phyloP scores from a whole-genome alignment of 768 basidiomycete species.

The Trametes cubensis region DNA sequence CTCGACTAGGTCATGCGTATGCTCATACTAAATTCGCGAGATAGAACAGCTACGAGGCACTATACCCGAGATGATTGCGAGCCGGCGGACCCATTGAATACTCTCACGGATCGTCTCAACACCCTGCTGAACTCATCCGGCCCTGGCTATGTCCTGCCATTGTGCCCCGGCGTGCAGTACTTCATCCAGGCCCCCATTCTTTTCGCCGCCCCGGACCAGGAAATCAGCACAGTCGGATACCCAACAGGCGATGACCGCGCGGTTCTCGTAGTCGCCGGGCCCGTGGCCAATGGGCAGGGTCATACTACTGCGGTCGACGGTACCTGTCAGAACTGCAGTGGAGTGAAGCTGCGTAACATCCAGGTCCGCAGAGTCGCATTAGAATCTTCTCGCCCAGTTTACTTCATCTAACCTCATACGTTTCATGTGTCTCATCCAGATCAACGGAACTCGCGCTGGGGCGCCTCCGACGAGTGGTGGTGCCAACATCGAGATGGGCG shows the following conservation, averaged over 20 bases:
- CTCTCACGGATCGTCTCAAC: conserved; percentile 67
- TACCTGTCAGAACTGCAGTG: conserved; percentile 58
- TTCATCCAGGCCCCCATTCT: conserved; percentile 64
- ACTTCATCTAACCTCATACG: not conserved
- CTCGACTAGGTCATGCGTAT: not conserved
- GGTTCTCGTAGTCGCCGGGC: conserved; percentile 67
- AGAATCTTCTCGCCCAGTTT: not conserved
- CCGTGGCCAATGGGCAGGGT: conserved; percentile 60
- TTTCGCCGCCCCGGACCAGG: conserved; percentile 70
- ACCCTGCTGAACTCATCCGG: conserved; percentile 65
- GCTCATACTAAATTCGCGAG: not conserved
- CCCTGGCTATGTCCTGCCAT: conserved; percentile 60
- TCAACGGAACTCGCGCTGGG: conserved; percentile 69
- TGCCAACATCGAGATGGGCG: conserved; percentile 87
- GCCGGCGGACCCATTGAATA: conserved; percentile 59
- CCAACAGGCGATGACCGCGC: conserved; percentile 71
- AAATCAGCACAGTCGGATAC: conserved; percentile 80
- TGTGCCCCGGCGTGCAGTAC: conserved; percentile 70
- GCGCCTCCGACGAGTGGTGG: conserved; percentile 59
- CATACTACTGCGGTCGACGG: conserved; percentile 78
- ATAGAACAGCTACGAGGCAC: conserved; percentile 2
- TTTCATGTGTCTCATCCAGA: conserved; percentile 42
- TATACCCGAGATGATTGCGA: conserved; percentile 33
- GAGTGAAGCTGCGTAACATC: conserved; percentile 68
- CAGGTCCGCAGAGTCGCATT: conserved; percentile 48